phyloP scores from a whole-genome alignment of 306 rosid species.

The Aeschynomene evenia region DNA sequence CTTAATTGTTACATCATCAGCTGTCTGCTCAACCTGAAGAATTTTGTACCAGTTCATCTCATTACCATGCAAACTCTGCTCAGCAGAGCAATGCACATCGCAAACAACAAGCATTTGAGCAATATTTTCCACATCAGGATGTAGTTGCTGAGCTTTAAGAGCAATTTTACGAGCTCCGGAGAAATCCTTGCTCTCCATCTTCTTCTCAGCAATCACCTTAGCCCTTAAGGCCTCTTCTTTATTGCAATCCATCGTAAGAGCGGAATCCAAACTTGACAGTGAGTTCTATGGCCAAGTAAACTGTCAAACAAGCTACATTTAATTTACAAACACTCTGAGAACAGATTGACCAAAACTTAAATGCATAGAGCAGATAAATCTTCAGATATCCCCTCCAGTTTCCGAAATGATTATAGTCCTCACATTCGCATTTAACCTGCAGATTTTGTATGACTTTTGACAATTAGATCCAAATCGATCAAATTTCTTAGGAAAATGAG shows the following conservation, averaged over 20 bases:
- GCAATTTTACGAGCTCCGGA: slow-evolving; percentile 65
- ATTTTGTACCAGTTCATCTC: slow-evolving; percentile 81
- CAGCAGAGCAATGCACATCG: slow-evolving; percentile 82
- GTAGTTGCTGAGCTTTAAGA: slow-evolving; percentile 68
- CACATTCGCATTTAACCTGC: slow-evolving; percentile 37
- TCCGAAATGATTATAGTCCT: slow-evolving; percentile 9
- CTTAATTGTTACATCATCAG: slow-evolving; percentile 69
- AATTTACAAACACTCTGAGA: neutral
- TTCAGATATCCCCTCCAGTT: slow-evolving; percentile 22
- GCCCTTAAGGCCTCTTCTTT: slow-evolving; percentile 96
- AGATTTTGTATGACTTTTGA: slow-evolving; percentile 24
- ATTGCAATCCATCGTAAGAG: slow-evolving; percentile 72
- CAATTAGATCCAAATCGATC: slow-evolving; percentile 27
- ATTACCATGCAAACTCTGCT: slow-evolving; percentile 49
- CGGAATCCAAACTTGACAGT: slow-evolving; percentile 33
- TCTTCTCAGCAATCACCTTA: slow-evolving; percentile 73
- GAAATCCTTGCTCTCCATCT: slow-evolving; percentile 83
- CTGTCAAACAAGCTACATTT: slow-evolving; percentile 32
- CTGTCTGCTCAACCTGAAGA: slow-evolving; percentile 71
- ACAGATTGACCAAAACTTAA: slow-evolving; percentile 3
- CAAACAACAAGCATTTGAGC: slow-evolving; percentile 81
- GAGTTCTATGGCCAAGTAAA: slow-evolving; percentile 25
- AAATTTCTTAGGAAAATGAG: neutral
- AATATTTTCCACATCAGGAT: slow-evolving; percentile 77
- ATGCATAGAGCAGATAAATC: neutral